Conservation (phyloP, 805 yeast species). For the Candida wancherniae region DNA sequence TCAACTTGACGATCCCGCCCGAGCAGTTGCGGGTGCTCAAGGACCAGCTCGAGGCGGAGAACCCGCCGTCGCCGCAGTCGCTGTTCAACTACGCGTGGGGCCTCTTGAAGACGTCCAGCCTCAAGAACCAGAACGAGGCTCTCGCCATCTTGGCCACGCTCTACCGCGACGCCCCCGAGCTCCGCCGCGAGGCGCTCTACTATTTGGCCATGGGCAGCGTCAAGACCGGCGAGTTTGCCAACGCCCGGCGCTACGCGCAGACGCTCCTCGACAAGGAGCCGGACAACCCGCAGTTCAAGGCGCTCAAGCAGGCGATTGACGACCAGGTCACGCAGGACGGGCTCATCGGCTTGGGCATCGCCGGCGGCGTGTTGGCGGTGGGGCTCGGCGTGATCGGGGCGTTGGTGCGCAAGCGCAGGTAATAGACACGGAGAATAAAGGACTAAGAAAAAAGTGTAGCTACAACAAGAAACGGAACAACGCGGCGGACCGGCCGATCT, state of each 20-base stretch:
- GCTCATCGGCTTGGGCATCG: slow-evolving; percentile 78
- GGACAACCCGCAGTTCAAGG: slow-evolving; percentile 69
- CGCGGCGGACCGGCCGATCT: background rate
- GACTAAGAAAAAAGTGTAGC: too few species aligned
- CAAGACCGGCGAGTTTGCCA: slow-evolving; percentile 81
- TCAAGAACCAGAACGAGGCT: slow-evolving; percentile 71
- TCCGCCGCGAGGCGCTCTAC: slow-evolving; percentile 86
- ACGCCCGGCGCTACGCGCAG: slow-evolving; percentile 82
- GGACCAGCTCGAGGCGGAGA: slow-evolving; percentile 74
- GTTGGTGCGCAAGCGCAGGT: slow-evolving; percentile 31
- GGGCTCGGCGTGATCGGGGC: slow-evolving; percentile 62
- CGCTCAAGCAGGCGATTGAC: slow-evolving; percentile 71
- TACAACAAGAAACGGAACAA: too few species aligned
- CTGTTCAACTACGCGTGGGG: slow-evolving; percentile 97
- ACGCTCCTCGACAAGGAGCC: slow-evolving; percentile 77
- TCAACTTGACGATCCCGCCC: slow-evolving; percentile 53
- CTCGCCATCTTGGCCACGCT: slow-evolving; percentile 64
- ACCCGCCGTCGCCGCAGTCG: slow-evolving; percentile 80
- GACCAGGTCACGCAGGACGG: slow-evolving; percentile 85
- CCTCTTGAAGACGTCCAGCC: slow-evolving; percentile 63
- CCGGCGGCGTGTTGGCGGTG: slow-evolving; percentile 80
- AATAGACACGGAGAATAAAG: too few species aligned
- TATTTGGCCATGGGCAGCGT: slow-evolving; percentile 84
- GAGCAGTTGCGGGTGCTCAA: slow-evolving; percentile 74
- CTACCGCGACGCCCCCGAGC: slow-evolving; percentile 71